Base-by-base conservation (phyloP, 2,329 filamentous ascomycete genomes). In the Penicillium oxalicum region DNA sequence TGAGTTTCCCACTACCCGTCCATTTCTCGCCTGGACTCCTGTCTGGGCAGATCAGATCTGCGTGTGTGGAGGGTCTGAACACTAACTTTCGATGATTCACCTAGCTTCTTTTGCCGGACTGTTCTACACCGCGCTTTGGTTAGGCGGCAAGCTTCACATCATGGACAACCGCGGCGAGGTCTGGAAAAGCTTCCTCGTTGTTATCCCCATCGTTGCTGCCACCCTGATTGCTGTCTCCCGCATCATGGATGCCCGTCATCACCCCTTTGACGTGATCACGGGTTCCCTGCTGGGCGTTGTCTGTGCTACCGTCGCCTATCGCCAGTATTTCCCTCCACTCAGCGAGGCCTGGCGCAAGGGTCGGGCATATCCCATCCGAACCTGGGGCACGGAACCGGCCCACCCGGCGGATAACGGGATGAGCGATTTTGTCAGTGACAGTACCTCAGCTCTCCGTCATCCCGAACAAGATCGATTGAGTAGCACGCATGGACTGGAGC, bases 171-270 rank as follows among this genome's bases (percentile, higher is more conserved):
- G 77, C 51, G 79, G 79, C 29, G 79, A 82, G 60, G 77, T 79
- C 12, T 82, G 79, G 79, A 81, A 81, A 58, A 66, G 76, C 2
- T 72, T 81, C 47, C 60, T 82, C 24, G 73, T 80, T 35, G 66
- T 80, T 51, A 65, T 77, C 4, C 79, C 79, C 1, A 70, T 73
- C 8, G 69, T 82, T 12, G 77, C 70, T 24, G 79, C 79, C 13
- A 71, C 73, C 9, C 70, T 82, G 37, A 72, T 82, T 45, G 77
- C 79, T 5, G 75, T 77, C 34, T 76, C 75, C 11, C 75, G 79
- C 39, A 82, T 82, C 48, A 82, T 82, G 79, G 79, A 82, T 56
- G 78, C 78, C 24, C 73, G 79, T 12, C 79, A 82, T 50, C 79
- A 82, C 56, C 78, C 79, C 0, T 82, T 82, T 61, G 79, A 82